phyloP scores from a whole-genome alignment of 2,329 filamentous ascomycete species.

The Chrysoporthe deuterocubensis region DNA sequence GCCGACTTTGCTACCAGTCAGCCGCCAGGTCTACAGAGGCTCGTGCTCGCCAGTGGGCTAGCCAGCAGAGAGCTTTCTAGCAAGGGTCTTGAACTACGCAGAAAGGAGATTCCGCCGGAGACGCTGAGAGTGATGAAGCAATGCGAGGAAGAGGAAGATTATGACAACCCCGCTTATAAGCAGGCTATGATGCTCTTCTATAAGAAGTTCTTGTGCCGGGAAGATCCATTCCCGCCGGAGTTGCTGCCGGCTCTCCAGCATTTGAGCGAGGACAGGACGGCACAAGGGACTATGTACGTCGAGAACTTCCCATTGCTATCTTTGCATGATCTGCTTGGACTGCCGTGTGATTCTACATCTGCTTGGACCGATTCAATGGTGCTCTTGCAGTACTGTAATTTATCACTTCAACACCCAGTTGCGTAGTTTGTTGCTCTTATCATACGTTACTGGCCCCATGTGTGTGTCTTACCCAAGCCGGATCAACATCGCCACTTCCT shows the following conservation, averaged over 20 bases:
- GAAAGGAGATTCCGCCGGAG: slow-evolving; percentile 13
- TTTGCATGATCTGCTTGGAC: too few species aligned
- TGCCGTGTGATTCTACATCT: too few species aligned
- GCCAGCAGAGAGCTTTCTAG: slow-evolving; percentile 34
- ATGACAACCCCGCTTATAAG: slow-evolving; percentile 6
- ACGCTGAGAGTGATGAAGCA: neutral
- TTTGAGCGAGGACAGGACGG: slow-evolving; percentile 8
- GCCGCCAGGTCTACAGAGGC: slow-evolving; percentile 31
- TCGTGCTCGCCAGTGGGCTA: slow-evolving; percentile 37
- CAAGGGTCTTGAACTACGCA: neutral
- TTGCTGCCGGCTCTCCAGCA: slow-evolving; percentile 10
- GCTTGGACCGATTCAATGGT: too few species aligned
- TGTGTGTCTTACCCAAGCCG: too few species aligned
- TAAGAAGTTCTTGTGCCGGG: slow-evolving; percentile 18
- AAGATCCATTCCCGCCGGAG: neutral
- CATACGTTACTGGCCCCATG: too few species aligned
- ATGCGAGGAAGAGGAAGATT: neutral
- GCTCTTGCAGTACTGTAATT: too few species aligned
- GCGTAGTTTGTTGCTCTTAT: too few species aligned
- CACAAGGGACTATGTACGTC: slow-evolving; percentile 17
- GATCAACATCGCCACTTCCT: too few species aligned
- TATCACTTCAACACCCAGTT: too few species aligned
- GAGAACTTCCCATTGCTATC: neutral
- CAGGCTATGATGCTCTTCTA: slow-evolving; percentile 15
- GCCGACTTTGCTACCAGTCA: slow-evolving; percentile 7